Evolutionary conservation across 2,329 filamentous ascomycete genomes (phyloP).

Genomic region (Cladosporium sphaerospermum): DNA sequence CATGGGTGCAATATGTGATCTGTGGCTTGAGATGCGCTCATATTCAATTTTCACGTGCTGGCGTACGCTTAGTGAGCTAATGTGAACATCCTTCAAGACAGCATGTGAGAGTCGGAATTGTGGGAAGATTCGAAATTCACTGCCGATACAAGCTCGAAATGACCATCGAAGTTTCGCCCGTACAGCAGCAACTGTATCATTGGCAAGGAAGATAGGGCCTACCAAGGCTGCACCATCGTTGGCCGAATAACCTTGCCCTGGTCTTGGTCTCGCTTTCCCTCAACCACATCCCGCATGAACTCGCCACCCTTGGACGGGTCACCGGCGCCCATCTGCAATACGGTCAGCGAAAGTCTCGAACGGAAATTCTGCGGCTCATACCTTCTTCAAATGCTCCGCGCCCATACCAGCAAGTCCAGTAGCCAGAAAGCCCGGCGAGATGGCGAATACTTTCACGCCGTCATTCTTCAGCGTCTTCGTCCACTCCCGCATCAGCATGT

Average conservation of each 20-base stretch:
- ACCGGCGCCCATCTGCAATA: conserved; percentile 33
- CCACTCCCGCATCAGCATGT: conserved; percentile 48
- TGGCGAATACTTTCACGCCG: conserved; percentile 43
- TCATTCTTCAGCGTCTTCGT: conserved; percentile 34
- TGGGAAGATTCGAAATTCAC: no score
- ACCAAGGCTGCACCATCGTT: conserved; percentile 36
- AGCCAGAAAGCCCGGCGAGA: conserved; percentile 43
- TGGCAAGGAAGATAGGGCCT: no score
- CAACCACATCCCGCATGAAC: conserved; percentile 34
- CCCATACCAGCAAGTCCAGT: conserved; percentile 36
- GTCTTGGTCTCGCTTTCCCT: conserved; percentile 36
- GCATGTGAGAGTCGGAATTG: no score
- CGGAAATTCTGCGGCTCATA: conserved; percentile 4
- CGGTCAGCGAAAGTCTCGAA: neutral
- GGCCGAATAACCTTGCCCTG: conserved; percentile 32
- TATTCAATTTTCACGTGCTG: no score
- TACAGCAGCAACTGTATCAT: no score
- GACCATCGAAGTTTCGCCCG: no score
- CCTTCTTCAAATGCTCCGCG: conserved; percentile 26
- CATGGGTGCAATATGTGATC: no score
- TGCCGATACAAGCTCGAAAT: no score
- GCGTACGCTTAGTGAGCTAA: no score
- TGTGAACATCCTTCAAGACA: no score
- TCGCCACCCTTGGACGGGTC: conserved; percentile 33
- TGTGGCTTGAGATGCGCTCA: no score